Evolutionary conservation across 2,329 filamentous ascomycete species (phyloP).

Genomic region (Cercospora nicotianae): DNA sequence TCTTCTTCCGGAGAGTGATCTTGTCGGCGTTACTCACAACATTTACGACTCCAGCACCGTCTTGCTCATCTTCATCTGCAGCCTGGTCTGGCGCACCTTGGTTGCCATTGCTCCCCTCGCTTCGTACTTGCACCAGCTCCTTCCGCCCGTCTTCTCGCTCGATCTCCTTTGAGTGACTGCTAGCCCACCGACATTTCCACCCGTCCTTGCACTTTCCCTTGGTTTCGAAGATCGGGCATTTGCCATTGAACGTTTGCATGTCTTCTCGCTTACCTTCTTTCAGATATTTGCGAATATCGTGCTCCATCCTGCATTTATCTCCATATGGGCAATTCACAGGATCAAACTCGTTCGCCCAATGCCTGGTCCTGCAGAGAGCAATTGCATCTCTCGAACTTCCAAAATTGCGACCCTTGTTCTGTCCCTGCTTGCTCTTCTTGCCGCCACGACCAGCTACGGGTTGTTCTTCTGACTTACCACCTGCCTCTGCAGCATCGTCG

Average conservation of each 20-base stretch:
- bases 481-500: slow-evolving; percentile 50
- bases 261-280: slow-evolving; percentile 78
- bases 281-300: slow-evolving; percentile 84
- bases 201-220: slow-evolving; percentile 77
- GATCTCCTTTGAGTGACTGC: slow-evolving; percentile 81
- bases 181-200: slow-evolving; percentile 92
- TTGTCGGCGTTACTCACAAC: slow-evolving; percentile 69
- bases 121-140: slow-evolving; percentile 72
- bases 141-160: slow-evolving; percentile 75
- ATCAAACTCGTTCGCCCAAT: slow-evolving; percentile 75
- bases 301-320: slow-evolving; percentile 75
- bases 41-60: slow-evolving; percentile 68
- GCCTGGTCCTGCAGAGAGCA: slow-evolving; percentile 73
- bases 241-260: slow-evolving; percentile 70
- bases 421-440: slow-evolving; percentile 63
- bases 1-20: slow-evolving; percentile 71
- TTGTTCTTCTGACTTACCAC: slow-evolving; percentile 45
- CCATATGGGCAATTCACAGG: slow-evolving; percentile 73
- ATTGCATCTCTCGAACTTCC: slow-evolving; percentile 76
- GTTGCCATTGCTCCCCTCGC: slow-evolving; percentile 39
- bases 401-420: slow-evolving; percentile 82
- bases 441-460: slow-evolving; percentile 33
- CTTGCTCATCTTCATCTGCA: slow-evolving; percentile 41
- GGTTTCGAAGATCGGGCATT: slow-evolving; percentile 78
- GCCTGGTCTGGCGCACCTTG: slow-evolving; percentile 1